Evolutionary conservation across 75 land plant genomes (phyloP).

Genomic region (Sequoia sempervirens): DNA sequence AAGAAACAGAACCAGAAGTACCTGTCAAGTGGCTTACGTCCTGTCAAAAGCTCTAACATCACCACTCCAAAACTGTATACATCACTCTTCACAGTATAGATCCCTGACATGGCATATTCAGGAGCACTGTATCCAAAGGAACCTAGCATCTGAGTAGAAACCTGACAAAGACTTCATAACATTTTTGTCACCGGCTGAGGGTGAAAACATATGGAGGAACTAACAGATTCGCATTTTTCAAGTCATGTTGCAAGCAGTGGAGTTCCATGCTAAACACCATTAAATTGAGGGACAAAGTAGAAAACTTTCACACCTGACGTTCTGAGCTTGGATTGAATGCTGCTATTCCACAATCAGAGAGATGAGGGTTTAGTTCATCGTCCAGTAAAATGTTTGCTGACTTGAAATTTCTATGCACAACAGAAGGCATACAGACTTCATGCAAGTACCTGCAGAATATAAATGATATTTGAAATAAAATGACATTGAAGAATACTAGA

Average conservation of each 20-base stretch:
- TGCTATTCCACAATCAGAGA: slow-evolving; percentile 32
- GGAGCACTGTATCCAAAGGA: no score
- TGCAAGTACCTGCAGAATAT: slow-evolving; percentile 28
- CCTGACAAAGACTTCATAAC: neutral
- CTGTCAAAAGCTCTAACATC: slow-evolving; percentile 79
- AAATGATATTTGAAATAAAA: slow-evolving; percentile 15
- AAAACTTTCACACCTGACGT: slow-evolving; percentile 49
- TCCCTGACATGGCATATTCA: no score
- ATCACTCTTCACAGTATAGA: no score
- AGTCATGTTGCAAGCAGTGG: neutral
- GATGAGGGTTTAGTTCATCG: neutral
- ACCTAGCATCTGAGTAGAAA: no score
- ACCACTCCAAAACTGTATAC: no score
- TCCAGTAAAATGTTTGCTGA: no score
- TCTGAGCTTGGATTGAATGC: slow-evolving; percentile 12
- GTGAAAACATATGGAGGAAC: neutral
- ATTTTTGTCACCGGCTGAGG: neutral
- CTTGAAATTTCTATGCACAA: no score
- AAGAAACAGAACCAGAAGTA: slow-evolving; percentile 11
- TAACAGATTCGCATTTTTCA: neutral
- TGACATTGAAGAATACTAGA: slow-evolving; percentile 17
- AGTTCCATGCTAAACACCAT: neutral
- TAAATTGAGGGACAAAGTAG: neutral
- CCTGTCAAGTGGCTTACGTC: slow-evolving; percentile 92
- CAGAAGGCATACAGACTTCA: no score